Evolutionary conservation across 2,329 filamentous ascomycete species (phyloP).

Genomic region (Periconia digitata): DNA sequence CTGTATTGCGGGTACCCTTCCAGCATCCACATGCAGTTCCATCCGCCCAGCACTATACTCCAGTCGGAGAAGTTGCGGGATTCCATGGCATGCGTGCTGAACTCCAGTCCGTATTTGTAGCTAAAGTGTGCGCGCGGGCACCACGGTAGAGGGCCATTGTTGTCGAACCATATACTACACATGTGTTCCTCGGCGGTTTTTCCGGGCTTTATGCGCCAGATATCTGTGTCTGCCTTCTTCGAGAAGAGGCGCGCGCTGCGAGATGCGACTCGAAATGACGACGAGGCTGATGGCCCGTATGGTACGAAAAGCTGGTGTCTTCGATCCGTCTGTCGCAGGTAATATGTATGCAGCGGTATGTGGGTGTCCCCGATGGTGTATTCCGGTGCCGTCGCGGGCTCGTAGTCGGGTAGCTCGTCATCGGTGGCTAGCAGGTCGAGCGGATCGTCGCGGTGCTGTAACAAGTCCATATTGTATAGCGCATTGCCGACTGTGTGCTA

Average conservation of each 20-base stretch:
- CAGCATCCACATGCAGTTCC: conserved; percentile 28
- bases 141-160: conserved; percentile 35
- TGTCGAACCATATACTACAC: conserved; percentile 30
- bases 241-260: conserved; percentile 31
- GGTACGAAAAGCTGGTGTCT: conserved; percentile 16
- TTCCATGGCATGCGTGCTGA: conserved; percentile 27
- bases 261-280: conserved; percentile 30
- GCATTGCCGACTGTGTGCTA: neutral
- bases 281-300: conserved; percentile 5
- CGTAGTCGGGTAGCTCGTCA: conserved; percentile 20
- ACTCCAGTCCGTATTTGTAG: conserved; percentile 13
- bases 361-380: conserved; percentile 12
- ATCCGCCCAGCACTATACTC: conserved; percentile 16
- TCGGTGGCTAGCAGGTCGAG: conserved; percentile 5
- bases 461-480: conserved; percentile 4
- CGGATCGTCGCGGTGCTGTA: conserved; percentile 2
- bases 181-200: conserved; percentile 21
- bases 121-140: conserved; percentile 33
- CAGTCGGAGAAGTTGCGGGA: conserved; percentile 36
- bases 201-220: conserved; percentile 21
- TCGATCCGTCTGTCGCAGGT: conserved; percentile 15
- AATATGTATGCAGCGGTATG: conserved; percentile 13
- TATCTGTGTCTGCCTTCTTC: conserved; percentile 36
- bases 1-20: conserved; percentile 21
- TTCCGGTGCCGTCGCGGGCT: conserved; percentile 11